Base-by-base conservation (phyloP, 1,139 yeast genomes). In the Suhomyces panamericanus region DNA sequence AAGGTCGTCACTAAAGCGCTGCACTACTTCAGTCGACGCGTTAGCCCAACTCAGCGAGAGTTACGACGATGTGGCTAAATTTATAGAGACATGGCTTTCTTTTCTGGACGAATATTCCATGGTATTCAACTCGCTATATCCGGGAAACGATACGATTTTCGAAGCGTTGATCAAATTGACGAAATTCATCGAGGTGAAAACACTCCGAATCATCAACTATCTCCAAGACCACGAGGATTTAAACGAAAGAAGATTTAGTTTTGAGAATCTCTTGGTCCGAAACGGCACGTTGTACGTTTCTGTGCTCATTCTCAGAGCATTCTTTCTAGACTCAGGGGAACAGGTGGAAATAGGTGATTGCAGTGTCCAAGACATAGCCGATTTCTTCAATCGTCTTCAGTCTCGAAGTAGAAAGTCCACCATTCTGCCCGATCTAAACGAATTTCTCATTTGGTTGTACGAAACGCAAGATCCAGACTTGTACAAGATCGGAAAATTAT, bases 81-180 rank as follows among this genome's bases (percentile, higher is more conserved):
- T 69, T 38, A 24, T 57, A 7, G 52, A 51, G 14, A 38, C 49
- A 0, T 72, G 77, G 77, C 46, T 70, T 2, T 56, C 65, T 0
- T 60, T 64, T 39, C 50, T 53, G 15, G 26, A 31, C 12, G 57
- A 56, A 6, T 17, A 38, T 6, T 49, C 49, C 15, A 48, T 57
- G 49, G 57, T 70, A 4, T 71, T 59, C 51, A 67, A 67, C 49
- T 59, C 69, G 2, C 51, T 63, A 13, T 57, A 59, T 26, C 57
- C 60, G 2, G 74, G 74, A 3, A 70, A 71, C 49, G 53, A 56
- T 3, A 60, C 55, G 12, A 50, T 72, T 10, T 70, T 72, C 43
- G 52, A 53, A 7, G 74, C 63, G 1, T 36, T 60, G 1, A 17
- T 44, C 6, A 49, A 46, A 38, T 44, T 59, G 28, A 38, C 56